These are phyloP conservation scores for Epichloe bromicola DNA, from an alignment of 2,329 filamentous ascomycete genomes.

Conservation along the genomic window DNA sequence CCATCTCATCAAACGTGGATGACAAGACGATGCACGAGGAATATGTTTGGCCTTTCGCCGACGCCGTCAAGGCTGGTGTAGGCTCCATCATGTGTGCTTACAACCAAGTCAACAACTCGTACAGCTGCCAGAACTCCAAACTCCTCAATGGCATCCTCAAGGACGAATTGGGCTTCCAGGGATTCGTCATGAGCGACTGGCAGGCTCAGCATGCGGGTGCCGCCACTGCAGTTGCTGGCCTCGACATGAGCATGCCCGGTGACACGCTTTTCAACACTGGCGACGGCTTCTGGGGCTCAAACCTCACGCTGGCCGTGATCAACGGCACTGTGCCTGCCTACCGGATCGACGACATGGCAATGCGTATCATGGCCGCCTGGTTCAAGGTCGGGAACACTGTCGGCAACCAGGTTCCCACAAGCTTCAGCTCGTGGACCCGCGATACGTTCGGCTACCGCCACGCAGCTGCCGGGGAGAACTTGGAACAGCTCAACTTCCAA, in stretches of 20 bases:
- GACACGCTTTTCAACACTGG: constrained; percentile 68
- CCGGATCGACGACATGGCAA: constrained; percentile 83
- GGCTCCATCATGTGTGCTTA: constrained; percentile 55
- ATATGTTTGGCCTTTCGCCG: constrained; percentile 68
- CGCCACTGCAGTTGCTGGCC: constrained; percentile 52
- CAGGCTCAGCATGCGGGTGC: constrained; percentile 59
- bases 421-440: constrained; percentile 78
- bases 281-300: constrained; percentile 67
- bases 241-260: constrained; percentile 84
- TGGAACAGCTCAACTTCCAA: constrained; percentile 62
- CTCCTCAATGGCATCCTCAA: constrained; percentile 65
- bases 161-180: constrained; percentile 68
- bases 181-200: constrained; percentile 75
- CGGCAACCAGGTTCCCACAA: constrained; percentile 41
- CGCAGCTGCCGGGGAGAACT: constrained; percentile 44
- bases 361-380: constrained; percentile 63
- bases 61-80: constrained; percentile 56
- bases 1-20: constrained; percentile 48
- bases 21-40: constrained; percentile 65
- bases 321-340: constrained; percentile 84
- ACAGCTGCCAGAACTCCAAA: constrained; percentile 67
- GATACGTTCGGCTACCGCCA: constrained; percentile 64
- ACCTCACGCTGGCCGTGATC: constrained; percentile 74
- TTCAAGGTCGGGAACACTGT: constrained; percentile 51
- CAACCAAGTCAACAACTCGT: constrained; percentile 70